Evolutionary conservation across 1,139 yeast genomes (phyloP), one percentile per base, ranked within the genome.

Genomic region (Candida sanyaensis): DNA sequence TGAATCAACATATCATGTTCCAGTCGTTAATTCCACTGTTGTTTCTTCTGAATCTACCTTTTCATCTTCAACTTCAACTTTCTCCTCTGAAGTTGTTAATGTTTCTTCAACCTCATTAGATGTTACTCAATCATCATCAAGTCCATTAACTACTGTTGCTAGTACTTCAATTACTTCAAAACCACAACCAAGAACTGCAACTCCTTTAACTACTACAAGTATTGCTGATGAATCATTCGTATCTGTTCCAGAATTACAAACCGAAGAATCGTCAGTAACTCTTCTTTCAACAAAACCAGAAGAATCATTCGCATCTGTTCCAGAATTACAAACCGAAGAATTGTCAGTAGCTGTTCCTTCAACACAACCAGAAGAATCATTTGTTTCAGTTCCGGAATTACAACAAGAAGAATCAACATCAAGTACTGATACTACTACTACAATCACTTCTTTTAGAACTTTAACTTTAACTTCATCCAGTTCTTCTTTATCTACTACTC

Each of bases 191-290:
- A 24, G 30, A 5, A 17, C 21, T 10, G 12, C 5, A 4, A 27
- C 12, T 21, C 6, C 24, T 23, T 23, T 26, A 5, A 42, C 50
- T 13, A 44, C 46, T 17, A 42, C 50, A n/a, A 39, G 42, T 29
- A 21, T 30, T 38, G 42, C 50, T 13, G 26, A 11, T 26, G 42
- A 31, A 31, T 49, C 48, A 40, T 27, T 42, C 17, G 50, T 31
- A 2, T 10, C 45, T n/a, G 39, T 27, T 10, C n/a, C 41, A 23
- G 26, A 36, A 17, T 17, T 17, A 17, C n/a, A 17, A 17, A 17
- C 21, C 21, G n/a, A n/a, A n/a, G n/a, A n/a, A n/a, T n/a, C n/a
- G n/a, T n/a, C n/a, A n/a, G n/a, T n/a, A 27, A 34, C 43, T 6
- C 10, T 33, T 41, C 41, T 37, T 36, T 12, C 28, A n/a, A 29